Evolutionary conservation across 306 rosid genomes (phyloP).

Genomic region (Glycine soja): DNA sequence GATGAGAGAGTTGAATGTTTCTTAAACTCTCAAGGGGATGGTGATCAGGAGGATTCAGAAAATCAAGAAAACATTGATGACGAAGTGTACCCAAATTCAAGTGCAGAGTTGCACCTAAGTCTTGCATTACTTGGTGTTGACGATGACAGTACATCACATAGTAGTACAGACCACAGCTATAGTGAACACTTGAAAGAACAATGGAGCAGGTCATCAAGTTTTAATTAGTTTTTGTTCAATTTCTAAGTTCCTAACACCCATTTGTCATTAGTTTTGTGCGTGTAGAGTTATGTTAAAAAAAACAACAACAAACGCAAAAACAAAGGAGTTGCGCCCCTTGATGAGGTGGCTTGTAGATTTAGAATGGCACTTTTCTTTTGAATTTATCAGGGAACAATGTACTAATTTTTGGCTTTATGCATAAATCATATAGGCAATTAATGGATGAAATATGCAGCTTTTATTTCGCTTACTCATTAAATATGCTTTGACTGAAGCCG

Average conservation of each 20-base stretch:
- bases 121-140: slow-evolving; percentile 81
- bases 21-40: slow-evolving; percentile 23
- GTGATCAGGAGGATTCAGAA: slow-evolving; percentile 48
- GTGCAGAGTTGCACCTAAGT: slow-evolving; percentile 72
- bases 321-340: slow-evolving; percentile 38
- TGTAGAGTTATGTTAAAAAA: slow-evolving; percentile 43
- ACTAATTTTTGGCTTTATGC: neutral
- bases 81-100: slow-evolving; percentile 88
- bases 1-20: slow-evolving; percentile 51
- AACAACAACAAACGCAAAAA: neutral
- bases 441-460: neutral
- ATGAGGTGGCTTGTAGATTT: slow-evolving; percentile 55
- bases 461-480: neutral
- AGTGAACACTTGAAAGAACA: slow-evolving; percentile 62
- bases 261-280: slow-evolving; percentile 16
- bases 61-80: slow-evolving; percentile 75
- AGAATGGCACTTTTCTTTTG: slow-evolving; percentile 24
- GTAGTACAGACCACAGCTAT: slow-evolving; percentile 61
- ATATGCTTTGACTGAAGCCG: neutral
- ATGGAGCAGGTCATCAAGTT: slow-evolving; percentile 91
- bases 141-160: slow-evolving; percentile 60
- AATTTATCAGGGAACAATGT: neutral
- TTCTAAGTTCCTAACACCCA: neutral
- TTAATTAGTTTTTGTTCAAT: slow-evolving; percentile 56
- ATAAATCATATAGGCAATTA: neutral